Evolutionary conservation across 305 asterid species (phyloP), one percentile per base, ranked within the genome.

Genomic region (Andrographis paniculata): DNA sequence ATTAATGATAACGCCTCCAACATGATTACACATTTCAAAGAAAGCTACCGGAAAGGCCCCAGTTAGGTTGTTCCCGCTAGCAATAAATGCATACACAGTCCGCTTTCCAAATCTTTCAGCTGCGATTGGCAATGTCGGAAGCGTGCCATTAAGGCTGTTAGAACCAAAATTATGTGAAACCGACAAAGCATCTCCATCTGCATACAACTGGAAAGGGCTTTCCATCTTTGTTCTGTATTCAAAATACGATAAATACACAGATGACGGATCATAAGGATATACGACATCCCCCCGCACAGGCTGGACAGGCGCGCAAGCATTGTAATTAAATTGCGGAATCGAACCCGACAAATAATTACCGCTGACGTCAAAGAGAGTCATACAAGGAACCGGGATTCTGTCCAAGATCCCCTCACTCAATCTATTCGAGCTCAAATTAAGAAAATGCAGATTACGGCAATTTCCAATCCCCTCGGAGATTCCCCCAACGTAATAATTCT

Each of bases 321-420:
- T 53, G 45, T 55, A 50, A 15, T 42, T 53, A 31, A 86, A 86
- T 51, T 54, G 65, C n/a, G 99, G 99, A 40, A 91, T 76, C 4
- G 89, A 52, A 21, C 99, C 99, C 0, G 94, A 75, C 21, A 91
- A 48, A 63, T 0, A 10, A 72, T 91, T 91, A 43, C 69, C 80
- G 28, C 94, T 91, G 53, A 86, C 67, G 64, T 91, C 95, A 33
- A 91, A 91, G 51, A 83, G 57, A 61, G 60, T 59, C 96, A 86
- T 83, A 66, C 96, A 91, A 39, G 89, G 99, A 43, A 91, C 94
- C 40, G 77, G 82, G 49, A 91, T 73, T 50, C 56, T 64, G 46
- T 68, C 73, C 21, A 55, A 59, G 57, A 91, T 80, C 68, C 53
- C 72, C 21, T 96, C 98, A 48, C 66, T 55, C 27, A 91, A 76